A percentile compares a stretch with the other conserved stretches of the same genome.
Evolutionary conservation across 345 rosid genomes (phyloP).

Genomic region (Eutrema heterophyllum): DNA sequence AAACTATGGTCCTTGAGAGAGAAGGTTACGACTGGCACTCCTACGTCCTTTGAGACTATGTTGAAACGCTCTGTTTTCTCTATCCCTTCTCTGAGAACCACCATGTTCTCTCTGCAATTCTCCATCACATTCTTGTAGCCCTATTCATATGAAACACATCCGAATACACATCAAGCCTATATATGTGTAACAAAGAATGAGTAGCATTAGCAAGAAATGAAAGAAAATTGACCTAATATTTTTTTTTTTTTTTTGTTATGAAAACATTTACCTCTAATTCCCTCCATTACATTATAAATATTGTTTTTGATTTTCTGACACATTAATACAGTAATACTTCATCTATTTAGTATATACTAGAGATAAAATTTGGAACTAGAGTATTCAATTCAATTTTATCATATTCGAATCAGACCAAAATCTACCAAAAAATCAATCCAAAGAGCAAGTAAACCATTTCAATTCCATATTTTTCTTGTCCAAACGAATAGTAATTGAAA

Average conservation of each 20-base stretch:
- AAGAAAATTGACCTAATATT: neutral
- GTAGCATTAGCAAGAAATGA: neutral
- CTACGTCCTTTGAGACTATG: conserved; percentile 76
- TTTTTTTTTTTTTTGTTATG: too few relatives aligned
- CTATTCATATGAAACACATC: conserved; percentile 18
- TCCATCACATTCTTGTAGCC: conserved; percentile 92
- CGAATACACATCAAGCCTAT: neutral
- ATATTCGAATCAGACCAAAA: too few relatives aligned
- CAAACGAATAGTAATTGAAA: too few relatives aligned
- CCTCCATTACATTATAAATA: too few relatives aligned
- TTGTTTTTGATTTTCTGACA: too few relatives aligned
- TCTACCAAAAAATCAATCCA: too few relatives aligned
- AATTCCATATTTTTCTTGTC: too few relatives aligned
- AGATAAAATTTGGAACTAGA: too few relatives aligned
- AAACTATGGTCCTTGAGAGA: conserved; percentile 68
- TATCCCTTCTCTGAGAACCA: conserved; percentile 64
- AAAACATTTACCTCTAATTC: neutral
- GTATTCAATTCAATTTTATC: too few relatives aligned
- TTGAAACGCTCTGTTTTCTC: conserved; percentile 67
- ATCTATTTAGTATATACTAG: too few relatives aligned
- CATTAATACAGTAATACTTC: too few relatives aligned
- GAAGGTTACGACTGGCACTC: conserved; percentile 88
- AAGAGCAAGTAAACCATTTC: too few relatives aligned
- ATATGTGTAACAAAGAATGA: neutral
- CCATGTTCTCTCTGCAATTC: conserved; percentile 70